Evolutionary conservation across 345 rosid genomes (phyloP).

Genomic region (Hirschfeldia incana): DNA sequence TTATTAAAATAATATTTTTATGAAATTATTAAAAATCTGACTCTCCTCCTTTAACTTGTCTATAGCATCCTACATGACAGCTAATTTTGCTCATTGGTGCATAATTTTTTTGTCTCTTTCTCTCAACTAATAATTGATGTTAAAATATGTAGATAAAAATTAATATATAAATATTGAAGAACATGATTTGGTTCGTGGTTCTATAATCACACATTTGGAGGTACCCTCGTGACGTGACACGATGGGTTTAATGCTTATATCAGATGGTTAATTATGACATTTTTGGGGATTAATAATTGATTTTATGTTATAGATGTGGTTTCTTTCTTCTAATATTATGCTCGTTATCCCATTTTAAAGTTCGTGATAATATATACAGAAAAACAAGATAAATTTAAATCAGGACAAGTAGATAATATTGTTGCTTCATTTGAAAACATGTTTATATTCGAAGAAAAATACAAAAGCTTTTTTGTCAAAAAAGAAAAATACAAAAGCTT

Average conservation of each 20-base stretch:
- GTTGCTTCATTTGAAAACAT: not conserved
- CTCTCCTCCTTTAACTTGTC: slow-evolving; percentile 13
- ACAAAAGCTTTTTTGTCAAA: too few species aligned
- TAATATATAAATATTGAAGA: slow-evolving; percentile 12
- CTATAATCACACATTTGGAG: slow-evolving; percentile 40
- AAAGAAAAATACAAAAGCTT: not conserved
- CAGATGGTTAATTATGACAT: not conserved
- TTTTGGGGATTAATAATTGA: slow-evolving; percentile 12
- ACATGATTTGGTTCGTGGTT: slow-evolving; percentile 44
- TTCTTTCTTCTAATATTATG: slow-evolving; percentile 14
- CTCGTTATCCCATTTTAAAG: not conserved
- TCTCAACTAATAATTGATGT: slow-evolving; percentile 16
- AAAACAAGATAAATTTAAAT: slow-evolving; percentile 10
- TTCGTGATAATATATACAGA: slow-evolving; percentile 14
- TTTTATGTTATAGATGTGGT: slow-evolving; percentile 28
- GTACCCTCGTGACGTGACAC: slow-evolving; percentile 29
- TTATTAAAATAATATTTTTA: not conserved
- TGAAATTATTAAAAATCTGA: not conserved
- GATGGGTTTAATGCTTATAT: slow-evolving; percentile 18
- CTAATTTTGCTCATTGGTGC: slow-evolving; percentile 36
- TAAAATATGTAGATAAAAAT: not conserved
- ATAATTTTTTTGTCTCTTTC: slow-evolving; percentile 31
- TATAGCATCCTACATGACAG: slow-evolving; percentile 39
- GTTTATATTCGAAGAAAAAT: not conserved
- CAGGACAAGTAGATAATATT: slow-evolving; percentile 1